phyloP scores from a whole-genome alignment of 179 eudicot species.

The Gypsophila paniculata region DNA sequence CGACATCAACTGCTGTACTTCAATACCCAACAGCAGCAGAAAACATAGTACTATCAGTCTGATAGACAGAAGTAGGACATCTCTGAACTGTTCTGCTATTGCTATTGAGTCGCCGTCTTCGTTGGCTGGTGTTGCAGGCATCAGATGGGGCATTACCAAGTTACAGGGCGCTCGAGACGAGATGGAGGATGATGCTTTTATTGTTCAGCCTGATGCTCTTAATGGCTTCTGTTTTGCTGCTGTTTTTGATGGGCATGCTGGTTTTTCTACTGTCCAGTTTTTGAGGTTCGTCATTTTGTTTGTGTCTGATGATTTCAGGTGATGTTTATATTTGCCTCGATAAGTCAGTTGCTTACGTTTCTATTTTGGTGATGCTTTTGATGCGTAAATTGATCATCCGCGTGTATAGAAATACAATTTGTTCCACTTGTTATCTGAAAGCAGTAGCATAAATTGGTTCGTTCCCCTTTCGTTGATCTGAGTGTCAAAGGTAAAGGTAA shows the following conservation, averaged over 20 bases:
- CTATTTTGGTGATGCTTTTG: neutral
- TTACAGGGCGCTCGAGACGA: slow-evolving; percentile 83
- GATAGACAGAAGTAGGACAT: slow-evolving; percentile 30
- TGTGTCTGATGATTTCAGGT: neutral
- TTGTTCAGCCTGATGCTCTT: slow-evolving; percentile 48
- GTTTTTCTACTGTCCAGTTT: slow-evolving; percentile 69
- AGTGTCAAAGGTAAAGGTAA: too few relatives aligned
- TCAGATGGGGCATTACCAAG: slow-evolving; percentile 69
- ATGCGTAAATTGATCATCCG: neutral
- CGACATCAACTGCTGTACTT: slow-evolving; percentile 23
- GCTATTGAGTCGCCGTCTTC: slow-evolving; percentile 76
- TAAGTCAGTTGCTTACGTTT: too few relatives aligned
- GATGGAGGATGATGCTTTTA: slow-evolving; percentile 85
- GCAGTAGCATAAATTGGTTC: too few relatives aligned
- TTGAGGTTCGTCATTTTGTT: slow-evolving; percentile 41
- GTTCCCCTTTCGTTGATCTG: too few relatives aligned
- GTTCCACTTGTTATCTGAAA: too few relatives aligned
- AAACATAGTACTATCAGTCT: slow-evolving; percentile 21
- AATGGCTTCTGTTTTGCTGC: slow-evolving; percentile 82
- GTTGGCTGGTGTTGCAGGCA: slow-evolving; percentile 42
- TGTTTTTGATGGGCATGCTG: slow-evolving; percentile 95
- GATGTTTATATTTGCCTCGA: neutral
- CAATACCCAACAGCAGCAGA: slow-evolving; percentile 26
- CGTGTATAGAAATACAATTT: too few relatives aligned
- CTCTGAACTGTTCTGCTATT: slow-evolving; percentile 58